These are phyloP conservation scores for Colletotrichum nymphaeae DNA, from an alignment of 2,329 filamentous ascomycete genomes.

Conservation along the genomic window DNA sequence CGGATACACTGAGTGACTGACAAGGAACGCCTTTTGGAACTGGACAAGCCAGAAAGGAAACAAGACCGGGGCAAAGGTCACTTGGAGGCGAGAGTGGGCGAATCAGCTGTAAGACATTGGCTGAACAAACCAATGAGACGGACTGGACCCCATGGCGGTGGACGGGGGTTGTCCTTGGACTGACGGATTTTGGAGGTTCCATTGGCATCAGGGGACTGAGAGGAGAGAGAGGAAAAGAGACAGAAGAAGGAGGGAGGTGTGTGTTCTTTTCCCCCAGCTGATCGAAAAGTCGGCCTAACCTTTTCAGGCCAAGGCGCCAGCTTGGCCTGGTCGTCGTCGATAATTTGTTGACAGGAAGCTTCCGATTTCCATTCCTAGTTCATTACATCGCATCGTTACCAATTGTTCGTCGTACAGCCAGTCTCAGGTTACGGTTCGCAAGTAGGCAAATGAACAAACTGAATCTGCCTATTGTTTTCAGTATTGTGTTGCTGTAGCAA, in stretches of 20 bases:
- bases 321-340: neutral
- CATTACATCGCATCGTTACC: neutral
- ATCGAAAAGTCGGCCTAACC: neutral
- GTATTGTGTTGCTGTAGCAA: neutral
- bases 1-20: neutral
- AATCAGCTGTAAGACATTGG: constrained; percentile 32
- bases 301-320: neutral
- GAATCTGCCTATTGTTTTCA: neutral
- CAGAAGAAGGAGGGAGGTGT: neutral
- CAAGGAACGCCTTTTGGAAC: neutral
- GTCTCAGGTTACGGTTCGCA: neutral
- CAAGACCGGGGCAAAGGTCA: neutral
- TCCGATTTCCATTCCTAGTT: constrained; percentile 3
- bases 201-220: too few relatives aligned
- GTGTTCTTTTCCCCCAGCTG: neutral
- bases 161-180: neutral
- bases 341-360: constrained; percentile 3
- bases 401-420: neutral
- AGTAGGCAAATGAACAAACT: neutral
- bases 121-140: constrained; percentile 14
- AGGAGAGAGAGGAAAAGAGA: neutral
- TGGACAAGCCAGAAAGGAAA: constrained; percentile 1
- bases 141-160: neutral
- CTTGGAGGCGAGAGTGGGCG: constrained; percentile 1
- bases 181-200: too few relatives aligned